Percentiles rank a stretch among this genome's conserved stretches.
phyloP scores from a whole-genome alignment of 768 basidiomycete species.

The Mycena galopus region DNA sequence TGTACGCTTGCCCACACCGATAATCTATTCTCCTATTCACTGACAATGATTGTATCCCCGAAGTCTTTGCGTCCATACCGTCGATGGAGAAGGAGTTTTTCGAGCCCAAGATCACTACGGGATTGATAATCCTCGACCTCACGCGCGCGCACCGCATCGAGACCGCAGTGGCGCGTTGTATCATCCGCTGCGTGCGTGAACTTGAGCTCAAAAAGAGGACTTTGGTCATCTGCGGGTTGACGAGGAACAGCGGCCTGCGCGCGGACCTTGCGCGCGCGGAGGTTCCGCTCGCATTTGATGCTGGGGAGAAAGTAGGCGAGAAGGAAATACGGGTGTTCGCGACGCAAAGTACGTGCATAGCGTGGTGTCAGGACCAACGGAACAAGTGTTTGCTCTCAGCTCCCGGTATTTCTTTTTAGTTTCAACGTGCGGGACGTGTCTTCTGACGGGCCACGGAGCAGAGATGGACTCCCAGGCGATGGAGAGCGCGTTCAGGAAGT shows the following conservation, averaged over 20 bases:
- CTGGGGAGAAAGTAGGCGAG: no score
- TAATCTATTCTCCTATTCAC: background rate
- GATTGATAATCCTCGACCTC: slow-evolving; percentile 24
- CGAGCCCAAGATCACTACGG: background rate
- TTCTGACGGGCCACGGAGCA: background rate
- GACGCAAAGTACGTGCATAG: background rate
- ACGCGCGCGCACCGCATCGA: slow-evolving; percentile 25
- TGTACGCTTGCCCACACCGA: background rate
- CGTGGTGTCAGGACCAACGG: slow-evolving; percentile 1
- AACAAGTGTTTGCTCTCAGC: background rate
- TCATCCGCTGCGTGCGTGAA: slow-evolving; percentile 22
- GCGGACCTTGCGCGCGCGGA: slow-evolving; percentile 21
- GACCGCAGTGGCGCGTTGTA: slow-evolving; percentile 15
- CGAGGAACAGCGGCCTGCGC: slow-evolving; percentile 1
- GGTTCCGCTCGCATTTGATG: background rate
- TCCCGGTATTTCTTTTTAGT: no score
- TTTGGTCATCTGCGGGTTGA: slow-evolving; percentile 15
- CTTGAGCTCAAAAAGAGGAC: background rate
- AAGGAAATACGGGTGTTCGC: no score
- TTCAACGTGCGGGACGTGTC: no score
- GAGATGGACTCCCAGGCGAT: background rate
- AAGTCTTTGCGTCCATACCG: slow-evolving; percentile 27
- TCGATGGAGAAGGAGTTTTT: slow-evolving; percentile 15
- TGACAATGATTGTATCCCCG: background rate
- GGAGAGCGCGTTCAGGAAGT: background rate